A percentile compares a stretch with the other conserved stretches of the same genome.
phyloP scores from a whole-genome alignment of 2,329 filamentous ascomycete genomes.

The Trichoderma aggressivum region DNA sequence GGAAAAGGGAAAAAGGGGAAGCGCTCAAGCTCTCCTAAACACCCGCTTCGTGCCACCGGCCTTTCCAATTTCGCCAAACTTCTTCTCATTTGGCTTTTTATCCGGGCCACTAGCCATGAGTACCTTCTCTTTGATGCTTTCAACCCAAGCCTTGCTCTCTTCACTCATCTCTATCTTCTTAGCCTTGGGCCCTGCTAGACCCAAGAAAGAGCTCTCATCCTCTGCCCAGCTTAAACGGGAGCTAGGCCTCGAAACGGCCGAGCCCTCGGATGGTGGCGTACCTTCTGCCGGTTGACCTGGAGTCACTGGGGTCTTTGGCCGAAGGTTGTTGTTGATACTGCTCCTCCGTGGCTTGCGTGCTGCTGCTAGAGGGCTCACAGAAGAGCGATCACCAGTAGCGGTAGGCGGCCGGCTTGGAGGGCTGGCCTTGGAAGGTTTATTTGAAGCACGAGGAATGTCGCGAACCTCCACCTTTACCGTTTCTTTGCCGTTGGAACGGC shows the following conservation, averaged over 20 bases:
- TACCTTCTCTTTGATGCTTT: constrained; percentile 78
- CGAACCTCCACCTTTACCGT: constrained; percentile 58
- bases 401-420: constrained; percentile 42
- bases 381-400: constrained; percentile 35
- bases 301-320: constrained; percentile 44
- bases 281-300: constrained; percentile 33
- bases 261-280: constrained; percentile 44
- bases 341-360: constrained; percentile 54
- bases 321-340: constrained; percentile 29
- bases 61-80: constrained; percentile 68
- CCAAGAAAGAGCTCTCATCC: constrained; percentile 57
- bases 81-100: constrained; percentile 29
- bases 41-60: constrained; percentile 70
- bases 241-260: constrained; percentile 48
- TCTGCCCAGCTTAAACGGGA: constrained; percentile 57
- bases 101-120: constrained; percentile 63
- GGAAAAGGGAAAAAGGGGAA: not conserved
- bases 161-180: constrained; percentile 65
- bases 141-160: constrained; percentile 75
- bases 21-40: constrained; percentile 48
- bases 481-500: constrained; percentile 51
- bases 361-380: constrained; percentile 46
- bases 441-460: constrained; percentile 40
- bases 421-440: constrained; percentile 38
- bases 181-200: constrained; percentile 66